Conservation (phyloP, 371 early-diverging fungal species). For the Parasitella parasitica region DNA sequence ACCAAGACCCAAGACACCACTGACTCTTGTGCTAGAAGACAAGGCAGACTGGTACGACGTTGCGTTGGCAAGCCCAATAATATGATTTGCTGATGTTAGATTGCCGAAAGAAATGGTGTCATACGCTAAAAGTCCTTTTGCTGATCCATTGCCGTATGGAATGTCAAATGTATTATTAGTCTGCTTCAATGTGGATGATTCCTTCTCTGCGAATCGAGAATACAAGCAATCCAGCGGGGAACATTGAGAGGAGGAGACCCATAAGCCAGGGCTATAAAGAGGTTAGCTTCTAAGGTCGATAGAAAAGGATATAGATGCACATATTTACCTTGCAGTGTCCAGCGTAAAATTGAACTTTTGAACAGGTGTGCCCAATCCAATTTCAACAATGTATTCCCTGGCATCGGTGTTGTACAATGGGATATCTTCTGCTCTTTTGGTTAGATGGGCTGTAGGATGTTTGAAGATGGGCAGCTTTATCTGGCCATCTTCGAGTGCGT, state of each 20-base stretch:
- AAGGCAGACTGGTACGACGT: slow-evolving; percentile 11
- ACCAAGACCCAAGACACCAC: slow-evolving; percentile 46
- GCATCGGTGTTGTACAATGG: slow-evolving; percentile 32
- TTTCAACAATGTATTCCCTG: slow-evolving; percentile 30
- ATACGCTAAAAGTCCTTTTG: slow-evolving; percentile 33
- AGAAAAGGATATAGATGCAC: too few relatives aligned
- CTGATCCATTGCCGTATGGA: slow-evolving; percentile 42
- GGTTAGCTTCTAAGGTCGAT: too few relatives aligned
- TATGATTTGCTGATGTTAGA: slow-evolving; percentile 19
- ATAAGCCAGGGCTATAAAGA: slow-evolving; percentile 34
- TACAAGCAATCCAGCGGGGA: slow-evolving; percentile 24
- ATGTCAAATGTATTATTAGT: slow-evolving; percentile 24
- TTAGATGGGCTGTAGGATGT: not conserved
- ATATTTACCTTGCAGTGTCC: slow-evolving; percentile 47
- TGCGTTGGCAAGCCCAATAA: slow-evolving; percentile 31
- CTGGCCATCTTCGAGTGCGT: too few relatives aligned
- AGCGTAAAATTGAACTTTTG: slow-evolving; percentile 37
- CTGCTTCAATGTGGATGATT: slow-evolving; percentile 27
- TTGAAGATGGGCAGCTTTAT: slow-evolving; percentile 3
- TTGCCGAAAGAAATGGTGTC: slow-evolving; percentile 31
- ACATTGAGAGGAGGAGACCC: slow-evolving; percentile 40
- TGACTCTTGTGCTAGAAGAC: slow-evolving; percentile 4
- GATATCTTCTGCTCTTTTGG: slow-evolving; percentile 13
- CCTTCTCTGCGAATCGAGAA: slow-evolving; percentile 21
- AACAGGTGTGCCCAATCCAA: slow-evolving; percentile 37